phyloP scores from a whole-genome alignment of 768 basidiomycete species.

The Stropharia rugosoannulata region DNA sequence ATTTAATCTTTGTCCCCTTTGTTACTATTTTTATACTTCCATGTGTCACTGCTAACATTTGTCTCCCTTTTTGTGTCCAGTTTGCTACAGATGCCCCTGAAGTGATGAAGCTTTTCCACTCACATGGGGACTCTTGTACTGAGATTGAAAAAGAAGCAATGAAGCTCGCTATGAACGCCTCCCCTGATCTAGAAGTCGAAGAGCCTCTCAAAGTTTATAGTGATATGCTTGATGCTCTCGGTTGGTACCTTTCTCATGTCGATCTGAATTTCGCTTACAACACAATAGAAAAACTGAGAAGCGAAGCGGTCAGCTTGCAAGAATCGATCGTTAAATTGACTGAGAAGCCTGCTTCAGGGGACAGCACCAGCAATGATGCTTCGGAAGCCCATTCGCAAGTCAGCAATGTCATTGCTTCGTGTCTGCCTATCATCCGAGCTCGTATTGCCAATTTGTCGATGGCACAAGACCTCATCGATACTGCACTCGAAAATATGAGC shows the following conservation, averaged over 20 bases:
- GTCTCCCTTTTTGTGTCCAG: conserved; percentile 20
- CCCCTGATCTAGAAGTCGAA: conserved; percentile 30
- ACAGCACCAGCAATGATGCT: conserved; percentile 7
- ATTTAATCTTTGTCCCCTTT: not conserved
- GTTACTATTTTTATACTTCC: not conserved
- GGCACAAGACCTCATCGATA: conserved; percentile 49
- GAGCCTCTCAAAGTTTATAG: conserved; percentile 40
- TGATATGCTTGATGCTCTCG: conserved; percentile 41
- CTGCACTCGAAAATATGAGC: conserved; percentile 49
- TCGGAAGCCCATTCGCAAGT: conserved; percentile 38
- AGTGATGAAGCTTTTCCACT: conserved; percentile 47
- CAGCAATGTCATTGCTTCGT: conserved; percentile 40
- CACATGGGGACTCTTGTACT: conserved; percentile 44
- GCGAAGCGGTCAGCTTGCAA: conserved; percentile 25
- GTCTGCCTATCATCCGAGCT: conserved; percentile 46
- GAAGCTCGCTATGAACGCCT: conserved; percentile 33
- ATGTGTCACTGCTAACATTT: not conserved
- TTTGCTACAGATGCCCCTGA: conserved; percentile 43
- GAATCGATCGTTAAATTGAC: conserved; percentile 24
- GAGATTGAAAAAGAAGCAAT: conserved; percentile 42
- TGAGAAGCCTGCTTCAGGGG: conserved; percentile 5
- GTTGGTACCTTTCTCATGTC: conserved; percentile 20
- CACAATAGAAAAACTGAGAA: conserved; percentile 23
- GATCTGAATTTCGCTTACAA: conserved; percentile 1
- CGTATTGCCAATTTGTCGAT: conserved; percentile 45